These are phyloP conservation scores for Suhomyces taliae DNA, from an alignment of 1,139 yeast species.

Conservation along the genomic window DNA sequence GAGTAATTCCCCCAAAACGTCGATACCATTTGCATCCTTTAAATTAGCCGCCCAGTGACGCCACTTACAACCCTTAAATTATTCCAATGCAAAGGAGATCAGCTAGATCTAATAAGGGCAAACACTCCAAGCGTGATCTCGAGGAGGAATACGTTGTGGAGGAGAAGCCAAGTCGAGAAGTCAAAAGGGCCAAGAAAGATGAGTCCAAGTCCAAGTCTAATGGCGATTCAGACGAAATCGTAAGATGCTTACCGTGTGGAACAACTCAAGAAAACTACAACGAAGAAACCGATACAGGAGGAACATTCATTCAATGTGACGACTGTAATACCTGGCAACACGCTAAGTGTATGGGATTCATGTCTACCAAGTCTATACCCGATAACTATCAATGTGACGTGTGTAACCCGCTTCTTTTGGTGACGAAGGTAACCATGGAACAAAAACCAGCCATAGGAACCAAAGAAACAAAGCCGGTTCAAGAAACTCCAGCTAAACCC, in stretches of 20 bases:
- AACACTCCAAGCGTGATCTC: conserved; percentile 33
- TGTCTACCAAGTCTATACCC: conserved; percentile 26
- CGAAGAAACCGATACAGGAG: conserved; percentile 58
- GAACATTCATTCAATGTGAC: conserved; percentile 80
- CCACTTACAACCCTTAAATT: neutral
- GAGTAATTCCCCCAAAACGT: no score
- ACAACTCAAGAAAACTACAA: conserved; percentile 63
- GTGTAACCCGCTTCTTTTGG: conserved; percentile 19
- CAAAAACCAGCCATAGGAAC: neutral
- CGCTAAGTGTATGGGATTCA: conserved; percentile 65
- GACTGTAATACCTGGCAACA: conserved; percentile 85
- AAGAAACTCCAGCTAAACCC: conserved; percentile 1
- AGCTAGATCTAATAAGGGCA: conserved; percentile 42
- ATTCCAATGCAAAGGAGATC: conserved; percentile 29
- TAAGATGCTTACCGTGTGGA: conserved; percentile 66
- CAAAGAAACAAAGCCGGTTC: conserved; percentile 1
- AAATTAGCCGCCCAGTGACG: no score
- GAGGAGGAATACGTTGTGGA: conserved; percentile 15
- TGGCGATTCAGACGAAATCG: conserved; percentile 39
- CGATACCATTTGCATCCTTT: no score
- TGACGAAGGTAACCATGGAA: conserved; percentile 1
- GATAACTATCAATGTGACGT: conserved; percentile 33
- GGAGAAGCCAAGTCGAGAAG: conserved; percentile 3
- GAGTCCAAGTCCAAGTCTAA: conserved; percentile 8
- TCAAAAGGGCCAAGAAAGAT: neutral